A percentile compares a stretch with the other conserved stretches of the same genome.
These are phyloP conservation scores for Leucoagaricus sp. DNA, from an alignment of 1,284 basidiomycete genomes.

Conservation along the genomic window DNA sequence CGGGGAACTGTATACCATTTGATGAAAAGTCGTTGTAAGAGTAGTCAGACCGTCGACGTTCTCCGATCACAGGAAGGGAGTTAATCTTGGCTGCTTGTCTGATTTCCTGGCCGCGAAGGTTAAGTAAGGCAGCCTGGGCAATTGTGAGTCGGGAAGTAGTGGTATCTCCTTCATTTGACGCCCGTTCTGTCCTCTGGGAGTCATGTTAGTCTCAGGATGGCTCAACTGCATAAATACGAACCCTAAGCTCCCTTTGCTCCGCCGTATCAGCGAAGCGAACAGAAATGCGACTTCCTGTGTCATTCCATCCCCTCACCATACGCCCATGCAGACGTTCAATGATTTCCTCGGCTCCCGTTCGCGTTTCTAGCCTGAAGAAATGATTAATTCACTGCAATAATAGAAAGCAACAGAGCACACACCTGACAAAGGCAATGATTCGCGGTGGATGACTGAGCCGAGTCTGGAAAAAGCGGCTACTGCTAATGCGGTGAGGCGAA, in stretches of 20 bases:
- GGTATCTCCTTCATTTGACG: conserved; percentile 54
- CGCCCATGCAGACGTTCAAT: conserved; percentile 73
- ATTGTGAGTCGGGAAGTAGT: conserved; percentile 69
- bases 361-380: conserved; percentile 59
- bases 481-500: conserved; percentile 64
- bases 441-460: conserved; percentile 70
- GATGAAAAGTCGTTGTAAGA: conserved; percentile 11
- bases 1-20: conserved; percentile 12
- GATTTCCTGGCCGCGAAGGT: conserved; percentile 65
- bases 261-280: conserved; percentile 72
- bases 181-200: conserved; percentile 43
- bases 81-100: conserved; percentile 16
- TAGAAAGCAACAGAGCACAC: conserved; percentile 20
- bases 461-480: conserved; percentile 74
- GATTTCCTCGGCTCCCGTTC: conserved; percentile 67
- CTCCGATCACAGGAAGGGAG: conserved; percentile 17
- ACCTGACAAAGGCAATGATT: conserved; percentile 78
- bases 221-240: conserved; percentile 21
- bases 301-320: conserved; percentile 76
- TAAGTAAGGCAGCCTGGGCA: conserved; percentile 73
- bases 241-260: conserved; percentile 50
- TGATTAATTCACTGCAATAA: conserved; percentile 4
- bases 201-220: neutral
- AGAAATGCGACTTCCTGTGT: conserved; percentile 68
- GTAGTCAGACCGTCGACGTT: neutral